Conservation (phyloP, 2,329 filamentous ascomycete genomes). For the Ceratocystis albifundus region DNA sequence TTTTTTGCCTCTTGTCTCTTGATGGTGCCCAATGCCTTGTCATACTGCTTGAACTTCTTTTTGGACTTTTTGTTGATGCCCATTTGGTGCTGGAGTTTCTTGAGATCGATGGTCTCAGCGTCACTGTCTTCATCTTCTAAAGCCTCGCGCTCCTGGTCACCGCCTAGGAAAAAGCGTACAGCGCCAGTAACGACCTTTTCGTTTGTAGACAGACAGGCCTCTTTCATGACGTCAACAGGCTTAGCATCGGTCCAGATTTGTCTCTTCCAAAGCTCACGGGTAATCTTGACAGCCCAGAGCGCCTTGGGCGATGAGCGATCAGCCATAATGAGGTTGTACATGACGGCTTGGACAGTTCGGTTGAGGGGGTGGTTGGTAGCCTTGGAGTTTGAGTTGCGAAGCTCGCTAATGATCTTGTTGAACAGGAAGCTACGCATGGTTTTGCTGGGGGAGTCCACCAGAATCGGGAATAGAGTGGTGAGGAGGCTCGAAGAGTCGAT, state of each 20-base stretch:
- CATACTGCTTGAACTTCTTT: slow-evolving; percentile 69
- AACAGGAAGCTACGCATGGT: slow-evolving; percentile 71
- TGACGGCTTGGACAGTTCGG: slow-evolving; percentile 79
- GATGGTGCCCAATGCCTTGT: slow-evolving; percentile 69
- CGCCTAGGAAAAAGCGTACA: slow-evolving; percentile 87
- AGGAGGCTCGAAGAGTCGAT: slow-evolving; percentile 75
- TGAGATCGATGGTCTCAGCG: slow-evolving; percentile 67
- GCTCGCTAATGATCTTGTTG: slow-evolving; percentile 80
- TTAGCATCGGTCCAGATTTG: slow-evolving; percentile 93
- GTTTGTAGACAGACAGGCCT: slow-evolving; percentile 77
- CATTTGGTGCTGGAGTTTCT: slow-evolving; percentile 69
- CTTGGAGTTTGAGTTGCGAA: slow-evolving; percentile 79
- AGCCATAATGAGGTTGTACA: slow-evolving; percentile 81
- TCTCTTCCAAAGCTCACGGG: slow-evolving; percentile 88
- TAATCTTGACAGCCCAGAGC: slow-evolving; percentile 92
- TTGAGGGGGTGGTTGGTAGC: slow-evolving; percentile 86
- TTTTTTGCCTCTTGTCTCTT: slow-evolving; percentile 82
- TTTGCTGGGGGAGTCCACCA: slow-evolving; percentile 87
- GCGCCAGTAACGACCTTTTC: slow-evolving; percentile 84
- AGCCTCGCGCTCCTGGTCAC: slow-evolving; percentile 91
- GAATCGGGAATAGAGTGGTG: slow-evolving; percentile 86
- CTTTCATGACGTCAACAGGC: slow-evolving; percentile 96
- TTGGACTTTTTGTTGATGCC: slow-evolving; percentile 95
- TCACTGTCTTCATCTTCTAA: slow-evolving; percentile 79
- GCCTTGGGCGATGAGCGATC: slow-evolving; percentile 77